phyloP scores from a whole-genome alignment of 768 basidiomycete species.

The Mycena rosella region DNA sequence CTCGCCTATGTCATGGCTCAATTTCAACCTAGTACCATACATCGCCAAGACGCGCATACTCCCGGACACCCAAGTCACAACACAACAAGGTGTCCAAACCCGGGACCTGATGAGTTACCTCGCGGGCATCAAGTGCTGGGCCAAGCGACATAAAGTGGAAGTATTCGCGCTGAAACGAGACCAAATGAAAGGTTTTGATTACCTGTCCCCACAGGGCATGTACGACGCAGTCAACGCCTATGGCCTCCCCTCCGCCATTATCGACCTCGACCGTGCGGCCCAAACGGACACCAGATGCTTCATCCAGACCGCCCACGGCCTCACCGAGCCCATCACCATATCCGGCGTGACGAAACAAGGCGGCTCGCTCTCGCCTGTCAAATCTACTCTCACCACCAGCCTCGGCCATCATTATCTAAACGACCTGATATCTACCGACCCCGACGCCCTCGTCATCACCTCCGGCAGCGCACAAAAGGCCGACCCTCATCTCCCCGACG shows the following conservation, averaged over 20 bases:
- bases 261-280: conserved; percentile 35
- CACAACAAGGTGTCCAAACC: conserved; percentile 31
- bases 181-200: conserved; percentile 42
- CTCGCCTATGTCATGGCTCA: background rate
- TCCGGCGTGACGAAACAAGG: no score
- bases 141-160: conserved; percentile 8
- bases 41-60: no score
- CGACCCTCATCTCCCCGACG: no score
- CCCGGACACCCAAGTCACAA: no score
- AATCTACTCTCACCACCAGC: conserved; percentile 42
- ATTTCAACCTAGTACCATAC: no score
- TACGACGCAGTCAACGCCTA: conserved; percentile 39
- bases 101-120: conserved; percentile 36
- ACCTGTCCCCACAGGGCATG: conserved; percentile 37
- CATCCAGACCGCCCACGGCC: no score
- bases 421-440: background rate
- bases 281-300: conserved; percentile 30
- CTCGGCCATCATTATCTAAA: conserved; percentile 32
- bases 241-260: conserved; percentile 31
- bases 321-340: no score
- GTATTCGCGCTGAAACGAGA: conserved; percentile 36
- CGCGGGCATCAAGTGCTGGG: conserved; percentile 33
- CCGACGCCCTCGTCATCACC: no score
- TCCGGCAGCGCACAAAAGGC: no score
- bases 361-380: no score